These are phyloP conservation scores for Parascedosporium putredinis DNA, from an alignment of 2,329 filamentous ascomycete genomes.

Conservation along the genomic window DNA sequence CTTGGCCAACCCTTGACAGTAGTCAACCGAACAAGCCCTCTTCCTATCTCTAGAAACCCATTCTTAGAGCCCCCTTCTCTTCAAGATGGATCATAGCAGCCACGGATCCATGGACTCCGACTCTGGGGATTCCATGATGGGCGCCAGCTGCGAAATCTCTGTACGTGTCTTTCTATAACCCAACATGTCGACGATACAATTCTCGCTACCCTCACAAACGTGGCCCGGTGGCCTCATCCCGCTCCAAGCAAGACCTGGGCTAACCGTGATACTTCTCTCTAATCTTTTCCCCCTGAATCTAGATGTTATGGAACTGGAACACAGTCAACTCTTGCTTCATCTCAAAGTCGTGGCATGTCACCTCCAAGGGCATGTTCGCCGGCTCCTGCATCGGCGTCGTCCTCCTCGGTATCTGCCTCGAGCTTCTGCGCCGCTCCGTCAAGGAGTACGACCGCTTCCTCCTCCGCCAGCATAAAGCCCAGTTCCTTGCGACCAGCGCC, in stretches of 20 bases:
- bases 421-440: slow-evolving; percentile 57
- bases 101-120: slow-evolving; percentile 13
- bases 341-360: slow-evolving; percentile 58
- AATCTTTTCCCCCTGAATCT: too few relatives aligned
- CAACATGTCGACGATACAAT: too few relatives aligned
- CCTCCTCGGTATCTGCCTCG: slow-evolving; percentile 61
- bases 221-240: too few relatives aligned
- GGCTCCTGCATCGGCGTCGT: slow-evolving; percentile 71
- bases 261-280: too few relatives aligned
- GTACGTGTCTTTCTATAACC: slow-evolving; percentile 21
- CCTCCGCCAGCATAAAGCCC: slow-evolving; percentile 33
- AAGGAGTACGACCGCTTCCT: slow-evolving; percentile 66
- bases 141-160: slow-evolving; percentile 29
- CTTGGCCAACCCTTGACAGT: neutral
- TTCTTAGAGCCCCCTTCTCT: neutral
- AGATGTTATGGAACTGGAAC: slow-evolving; percentile 79
- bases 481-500: slow-evolving; percentile 16
- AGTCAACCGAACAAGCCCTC: neutral
- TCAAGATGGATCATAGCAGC: slow-evolving; percentile 2
- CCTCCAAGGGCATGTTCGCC: slow-evolving; percentile 60
- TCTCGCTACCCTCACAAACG: too few relatives aligned
- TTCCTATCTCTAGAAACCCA: neutral
- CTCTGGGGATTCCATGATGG: too few relatives aligned
- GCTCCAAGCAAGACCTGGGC: neutral
- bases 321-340: slow-evolving; percentile 66